phyloP scores from a whole-genome alignment of 2,329 filamentous ascomycete genomes.

The Fusarium falciforme region DNA sequence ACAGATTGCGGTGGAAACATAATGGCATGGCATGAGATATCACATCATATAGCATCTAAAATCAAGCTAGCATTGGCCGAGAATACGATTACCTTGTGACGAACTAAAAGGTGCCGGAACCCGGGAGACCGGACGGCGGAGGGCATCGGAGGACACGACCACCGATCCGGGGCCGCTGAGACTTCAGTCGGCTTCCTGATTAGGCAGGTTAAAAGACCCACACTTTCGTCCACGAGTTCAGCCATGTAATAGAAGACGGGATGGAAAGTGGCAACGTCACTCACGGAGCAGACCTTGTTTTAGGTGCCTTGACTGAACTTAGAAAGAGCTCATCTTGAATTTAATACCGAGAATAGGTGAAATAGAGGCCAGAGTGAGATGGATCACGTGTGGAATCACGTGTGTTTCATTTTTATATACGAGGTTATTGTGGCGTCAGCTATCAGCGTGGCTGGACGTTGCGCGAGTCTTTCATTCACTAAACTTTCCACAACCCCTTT shows the following conservation, averaged over 20 bases:
- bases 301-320: background rate
- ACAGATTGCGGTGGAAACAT: conserved; percentile 15
- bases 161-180: background rate
- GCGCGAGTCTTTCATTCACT: background rate
- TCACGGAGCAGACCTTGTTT: background rate
- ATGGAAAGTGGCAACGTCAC: background rate
- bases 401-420: background rate
- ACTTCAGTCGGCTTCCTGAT: background rate
- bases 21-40: conserved; percentile 26
- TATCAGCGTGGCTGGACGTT: background rate
- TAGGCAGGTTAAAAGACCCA: background rate
- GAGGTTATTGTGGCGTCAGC: background rate
- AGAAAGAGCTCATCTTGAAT: background rate
- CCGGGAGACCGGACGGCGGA: background rate
- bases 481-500: background rate
- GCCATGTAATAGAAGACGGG: background rate
- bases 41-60: conserved; percentile 15
- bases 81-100: background rate
- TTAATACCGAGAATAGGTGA: too few species aligned
- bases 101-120: background rate
- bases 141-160: background rate
- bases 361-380: background rate
- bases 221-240: background rate
- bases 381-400: conserved; percentile 6
- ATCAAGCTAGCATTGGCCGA: conserved; percentile 4